These are phyloP conservation scores for Fusarium nanum DNA, from an alignment of 2,329 filamentous ascomycete genomes.

Conservation along the genomic window DNA sequence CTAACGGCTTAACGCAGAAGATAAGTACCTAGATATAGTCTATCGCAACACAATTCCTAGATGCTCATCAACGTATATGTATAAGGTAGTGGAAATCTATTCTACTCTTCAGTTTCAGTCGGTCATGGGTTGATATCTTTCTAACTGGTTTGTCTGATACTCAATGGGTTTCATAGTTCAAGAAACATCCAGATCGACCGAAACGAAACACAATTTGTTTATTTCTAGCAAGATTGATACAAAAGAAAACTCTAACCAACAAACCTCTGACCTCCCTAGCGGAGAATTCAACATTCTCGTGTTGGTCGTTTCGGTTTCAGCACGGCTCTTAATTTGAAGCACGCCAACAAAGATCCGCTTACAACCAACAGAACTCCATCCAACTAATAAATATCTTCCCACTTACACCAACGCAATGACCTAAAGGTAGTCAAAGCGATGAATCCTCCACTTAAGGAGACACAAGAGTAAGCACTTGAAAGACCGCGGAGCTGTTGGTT, in stretches of 20 bases:
- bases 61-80: too few relatives aligned
- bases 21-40: neutral
- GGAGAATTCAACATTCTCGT: neutral
- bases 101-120: too few relatives aligned
- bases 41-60: neutral
- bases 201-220: neutral
- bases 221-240: neutral
- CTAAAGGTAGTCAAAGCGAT: neutral
- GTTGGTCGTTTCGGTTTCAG: constrained; percentile 28
- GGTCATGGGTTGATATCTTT: neutral
- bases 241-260: neutral
- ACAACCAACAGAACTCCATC: neutral
- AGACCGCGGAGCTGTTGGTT: neutral
- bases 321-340: constrained; percentile 2
- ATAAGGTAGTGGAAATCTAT: too few relatives aligned
- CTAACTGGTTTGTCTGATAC: neutral
- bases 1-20: rapidly evolving
- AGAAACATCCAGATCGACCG: neutral
- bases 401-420: neutral
- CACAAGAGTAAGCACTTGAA: neutral
- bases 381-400: neutral
- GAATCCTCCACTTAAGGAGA: neutral
- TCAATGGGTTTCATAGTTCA: neutral
- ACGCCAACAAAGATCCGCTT: neutral
- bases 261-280: neutral